These are phyloP conservation scores for Ceratobasidium sp. DNA, from an alignment of 1,284 basidiomycete species.

Conservation along the genomic window DNA sequence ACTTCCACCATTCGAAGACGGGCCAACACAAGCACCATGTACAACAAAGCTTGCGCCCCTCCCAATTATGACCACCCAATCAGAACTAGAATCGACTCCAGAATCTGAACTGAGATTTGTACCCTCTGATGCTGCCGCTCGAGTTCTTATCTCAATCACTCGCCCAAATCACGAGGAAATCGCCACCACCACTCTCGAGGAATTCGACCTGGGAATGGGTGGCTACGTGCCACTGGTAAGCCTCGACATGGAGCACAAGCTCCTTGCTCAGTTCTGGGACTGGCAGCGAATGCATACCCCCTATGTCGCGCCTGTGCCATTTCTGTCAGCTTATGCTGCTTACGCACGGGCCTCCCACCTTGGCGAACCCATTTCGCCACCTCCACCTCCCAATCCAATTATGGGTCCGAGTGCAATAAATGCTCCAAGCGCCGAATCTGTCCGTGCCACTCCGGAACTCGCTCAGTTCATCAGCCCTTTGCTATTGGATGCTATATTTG, in stretches of 20 bases:
- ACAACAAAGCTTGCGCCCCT: neutral
- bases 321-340: conserved; percentile 11
- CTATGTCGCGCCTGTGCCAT: conserved; percentile 5
- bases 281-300: conserved; percentile 20
- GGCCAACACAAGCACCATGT: neutral
- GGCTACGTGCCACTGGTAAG: neutral
- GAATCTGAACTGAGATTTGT: neutral
- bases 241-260: neutral
- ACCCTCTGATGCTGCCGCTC: conserved; percentile 17
- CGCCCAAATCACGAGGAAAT: neutral
- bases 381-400: neutral
- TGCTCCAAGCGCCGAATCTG: neutral
- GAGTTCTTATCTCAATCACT: conserved; percentile 6
- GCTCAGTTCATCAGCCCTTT: conserved; percentile 15
- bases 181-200: neutral
- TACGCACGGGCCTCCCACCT: neutral
- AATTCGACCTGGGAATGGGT: conserved; percentile 24
- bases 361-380: conserved; percentile 12
- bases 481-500: conserved; percentile 9
- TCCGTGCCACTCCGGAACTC: neutral
- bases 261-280: conserved; percentile 22
- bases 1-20: neutral
- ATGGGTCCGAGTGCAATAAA: neutral
- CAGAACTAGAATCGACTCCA: neutral
- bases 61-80: neutral